A percentile compares a stretch with the other conserved stretches of the same genome.
Evolutionary conservation across 148 eudicot species (phyloP).

Genomic region (Oxyria digyna): DNA sequence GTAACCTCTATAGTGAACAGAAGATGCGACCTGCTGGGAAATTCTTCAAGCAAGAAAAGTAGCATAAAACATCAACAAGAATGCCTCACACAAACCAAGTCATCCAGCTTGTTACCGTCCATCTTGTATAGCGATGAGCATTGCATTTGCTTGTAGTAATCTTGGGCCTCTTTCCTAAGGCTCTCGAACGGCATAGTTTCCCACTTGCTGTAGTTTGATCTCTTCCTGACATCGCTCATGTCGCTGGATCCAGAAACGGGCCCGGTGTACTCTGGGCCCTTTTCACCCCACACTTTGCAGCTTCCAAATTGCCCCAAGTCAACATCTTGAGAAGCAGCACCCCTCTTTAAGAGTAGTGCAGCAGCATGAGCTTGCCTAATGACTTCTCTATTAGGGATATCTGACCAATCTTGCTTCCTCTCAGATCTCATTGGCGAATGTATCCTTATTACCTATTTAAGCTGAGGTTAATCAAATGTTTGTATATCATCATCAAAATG

Average conservation of each 20-base stretch:
- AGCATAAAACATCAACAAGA: constrained; percentile 8
- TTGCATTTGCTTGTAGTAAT: constrained; percentile 75
- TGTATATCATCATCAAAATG: no score
- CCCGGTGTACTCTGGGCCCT: constrained; percentile 36
- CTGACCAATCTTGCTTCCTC: constrained; percentile 82
- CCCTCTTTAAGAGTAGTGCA: constrained; percentile 56
- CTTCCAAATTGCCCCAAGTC: constrained; percentile 78
- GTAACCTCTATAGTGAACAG: neutral
- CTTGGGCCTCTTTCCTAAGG: constrained; percentile 65
- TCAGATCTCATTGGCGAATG: constrained; percentile 96
- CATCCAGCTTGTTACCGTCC: constrained; percentile 93
- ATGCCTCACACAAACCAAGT: constrained; percentile 82
- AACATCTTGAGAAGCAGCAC: constrained; percentile 28
- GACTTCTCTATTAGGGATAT: constrained; percentile 67
- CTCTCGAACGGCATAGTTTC: constrained; percentile 66
- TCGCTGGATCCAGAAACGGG: constrained; percentile 74
- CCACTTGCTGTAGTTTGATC: constrained; percentile 82
- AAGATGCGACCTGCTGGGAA: neutral
- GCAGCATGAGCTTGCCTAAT: constrained; percentile 74
- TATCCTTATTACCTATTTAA: constrained; percentile 69
- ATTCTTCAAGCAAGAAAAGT: neutral
- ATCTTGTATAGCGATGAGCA: constrained; percentile 74
- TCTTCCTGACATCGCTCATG: constrained; percentile 54
- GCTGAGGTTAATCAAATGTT: neutral
- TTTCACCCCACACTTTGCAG: constrained; percentile 91